A percentile compares a stretch with the other conserved stretches of the same genome.
phyloP scores from a whole-genome alignment of 768 basidiomycete species.

The button mushroom (Agaricus bisporus) region DNA sequence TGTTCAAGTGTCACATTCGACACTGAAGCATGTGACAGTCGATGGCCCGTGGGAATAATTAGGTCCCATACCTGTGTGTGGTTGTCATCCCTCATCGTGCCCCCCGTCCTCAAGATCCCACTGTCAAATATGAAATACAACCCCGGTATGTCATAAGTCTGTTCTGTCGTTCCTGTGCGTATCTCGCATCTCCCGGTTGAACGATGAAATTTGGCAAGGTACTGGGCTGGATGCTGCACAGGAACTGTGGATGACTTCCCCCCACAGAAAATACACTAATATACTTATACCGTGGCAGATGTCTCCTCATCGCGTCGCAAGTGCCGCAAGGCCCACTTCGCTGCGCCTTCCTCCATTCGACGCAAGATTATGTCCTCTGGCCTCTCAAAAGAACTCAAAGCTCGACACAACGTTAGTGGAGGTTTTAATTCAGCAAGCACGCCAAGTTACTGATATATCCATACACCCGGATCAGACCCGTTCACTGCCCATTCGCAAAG shows the following conservation, averaged over 20 bases:
- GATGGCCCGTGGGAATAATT: conserved; percentile 30
- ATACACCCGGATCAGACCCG: conserved; percentile 51
- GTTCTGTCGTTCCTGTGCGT: conserved; percentile 14
- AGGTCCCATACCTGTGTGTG: not conserved
- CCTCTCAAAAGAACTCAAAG: conserved; percentile 90
- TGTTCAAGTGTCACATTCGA: not conserved
- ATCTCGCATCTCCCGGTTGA: conserved; percentile 19
- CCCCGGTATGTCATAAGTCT: conserved; percentile 56
- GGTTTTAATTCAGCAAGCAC: not conserved
- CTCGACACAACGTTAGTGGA: conserved; percentile 78
- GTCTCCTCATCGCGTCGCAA: conserved; percentile 94
- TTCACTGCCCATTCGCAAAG: conserved; percentile 92
- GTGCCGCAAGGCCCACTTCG: conserved; percentile 97
- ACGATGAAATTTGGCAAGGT: conserved; percentile 22
- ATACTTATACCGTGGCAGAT: conserved; percentile 38
- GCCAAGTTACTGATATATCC: conserved; percentile 1
- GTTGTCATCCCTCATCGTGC: conserved; percentile 34
- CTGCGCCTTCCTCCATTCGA: conserved; percentile 89
- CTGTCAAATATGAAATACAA: conserved; percentile 69
- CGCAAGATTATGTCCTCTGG: conserved; percentile 98
- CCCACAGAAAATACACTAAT: conserved; percentile 25
- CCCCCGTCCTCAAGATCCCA: conserved; percentile 54
- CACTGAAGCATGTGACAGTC: conserved; percentile 29
- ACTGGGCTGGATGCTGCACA: conserved; percentile 49
- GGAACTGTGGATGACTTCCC: conserved; percentile 15